Base-by-base conservation (phyloP, 345 rosid species). In the Xanthoceras sorbifolium region DNA sequence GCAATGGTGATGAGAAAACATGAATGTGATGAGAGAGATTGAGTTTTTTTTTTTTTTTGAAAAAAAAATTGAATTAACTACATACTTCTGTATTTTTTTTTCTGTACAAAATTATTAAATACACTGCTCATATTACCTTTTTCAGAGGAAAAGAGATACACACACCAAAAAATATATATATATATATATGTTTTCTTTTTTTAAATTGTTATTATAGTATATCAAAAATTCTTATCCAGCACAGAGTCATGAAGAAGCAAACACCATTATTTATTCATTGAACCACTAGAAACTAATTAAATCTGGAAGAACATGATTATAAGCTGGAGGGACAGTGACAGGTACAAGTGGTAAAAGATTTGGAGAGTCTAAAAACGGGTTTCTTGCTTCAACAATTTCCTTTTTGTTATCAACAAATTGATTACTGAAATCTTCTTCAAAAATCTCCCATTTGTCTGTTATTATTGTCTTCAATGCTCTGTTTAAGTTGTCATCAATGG, bases 401-500 rank as follows among this genome's bases (percentile, higher is more conserved):
- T 70, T 40, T 9, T 0, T 2, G 15, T 46, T 32, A 48, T 59
- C 7, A 48, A 2, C 11, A 32, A 62, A 25, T 42, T 57, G 69
- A 42, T 55, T 31, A 0, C 26, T 67, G 55, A 12, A 31, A 36
- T 85, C 84, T 14, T 90, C 92, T 7, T 89, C 92, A 32, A 90
- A 90, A 31, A 86, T 79, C 75, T 84, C 92, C 92, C 94, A 90
- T 78, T 89, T 77, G 40, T 89, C 80, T 0, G 91, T 89, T 44
- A 90, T 78, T 31, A 83, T 72, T 6, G 91, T 90, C 80, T 22
- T 80, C 86, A 87, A 68, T 28, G 4, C 52, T 14, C 50, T 15
- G 52, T 46, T 61, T 31, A 22, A 55, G 44, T 44, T 3, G 4
- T 61, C 72, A 48, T 20, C 62, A 11, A 29, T 38, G 29, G 50